Evolutionary conservation across 225 moss, liverwort and hornwort species (phyloP).

Genomic region (Polytrichum commune): DNA sequence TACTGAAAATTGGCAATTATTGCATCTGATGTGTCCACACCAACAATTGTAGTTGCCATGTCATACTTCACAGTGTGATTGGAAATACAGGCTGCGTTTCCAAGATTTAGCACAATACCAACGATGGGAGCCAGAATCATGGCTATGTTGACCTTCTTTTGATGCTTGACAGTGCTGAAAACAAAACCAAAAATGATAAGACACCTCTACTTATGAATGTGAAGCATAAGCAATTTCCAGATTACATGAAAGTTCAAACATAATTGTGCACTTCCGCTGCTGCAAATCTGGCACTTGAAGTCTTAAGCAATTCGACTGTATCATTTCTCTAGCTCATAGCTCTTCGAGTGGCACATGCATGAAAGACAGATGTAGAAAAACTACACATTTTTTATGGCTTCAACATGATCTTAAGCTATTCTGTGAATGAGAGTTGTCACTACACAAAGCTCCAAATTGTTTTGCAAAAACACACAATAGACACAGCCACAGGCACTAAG

Average conservation of each 20-base stretch:
- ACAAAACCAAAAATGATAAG: background rate
- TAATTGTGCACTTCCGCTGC: constrained; percentile 89
- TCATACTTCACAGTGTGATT: constrained; percentile 57
- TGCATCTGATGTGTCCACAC: constrained; percentile 70
- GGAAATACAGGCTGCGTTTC: constrained; percentile 32
- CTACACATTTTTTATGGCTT: background rate
- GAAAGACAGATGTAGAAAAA: background rate
- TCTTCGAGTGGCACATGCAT: no score
- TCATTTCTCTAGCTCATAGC: no score
- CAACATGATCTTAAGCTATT: no score
- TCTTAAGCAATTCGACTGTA: no score
- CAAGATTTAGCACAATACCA: constrained; percentile 89
- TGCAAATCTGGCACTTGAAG: constrained; percentile 78
- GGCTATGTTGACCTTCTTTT: constrained; percentile 81
- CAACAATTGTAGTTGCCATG: constrained; percentile 70
- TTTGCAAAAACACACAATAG: no score
- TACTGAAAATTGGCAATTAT: constrained; percentile 84
- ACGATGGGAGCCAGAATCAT: constrained; percentile 93
- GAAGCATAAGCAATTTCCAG: constrained; percentile 36
- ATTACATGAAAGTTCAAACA: constrained; percentile 98
- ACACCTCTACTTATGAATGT: background rate
- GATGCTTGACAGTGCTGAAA: constrained; percentile 77
- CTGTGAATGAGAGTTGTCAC: no score
- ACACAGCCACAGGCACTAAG: no score
- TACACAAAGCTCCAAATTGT: no score